phyloP scores from a whole-genome alignment of 2,329 filamentous ascomycete species.

The Knufia fluminis region DNA sequence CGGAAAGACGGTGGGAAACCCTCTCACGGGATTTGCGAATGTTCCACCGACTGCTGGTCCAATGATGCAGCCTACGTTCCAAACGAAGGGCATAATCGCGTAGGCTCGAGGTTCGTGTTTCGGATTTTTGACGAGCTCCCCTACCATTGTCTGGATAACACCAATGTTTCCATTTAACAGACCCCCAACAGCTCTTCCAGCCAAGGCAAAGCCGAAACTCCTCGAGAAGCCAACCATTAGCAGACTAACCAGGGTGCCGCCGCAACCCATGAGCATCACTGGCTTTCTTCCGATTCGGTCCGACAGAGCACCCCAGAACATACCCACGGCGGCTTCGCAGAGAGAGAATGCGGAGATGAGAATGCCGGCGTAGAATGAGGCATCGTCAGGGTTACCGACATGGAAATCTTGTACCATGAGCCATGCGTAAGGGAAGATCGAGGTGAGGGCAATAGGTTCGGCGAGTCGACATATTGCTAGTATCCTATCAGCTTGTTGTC shows the following conservation, averaged over 20 bases:
- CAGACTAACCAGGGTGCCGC: conserved; percentile 74
- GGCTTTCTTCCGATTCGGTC: conserved; percentile 79
- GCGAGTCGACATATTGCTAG: conserved; percentile 83
- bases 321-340: conserved; percentile 71
- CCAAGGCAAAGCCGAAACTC: conserved; percentile 74
- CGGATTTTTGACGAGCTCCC: conserved; percentile 64
- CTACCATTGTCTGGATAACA: conserved; percentile 84
- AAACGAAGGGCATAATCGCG: conserved; percentile 88
- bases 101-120: conserved; percentile 84
- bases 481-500: not conserved
- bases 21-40: conserved; percentile 67
- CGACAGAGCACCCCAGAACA: conserved; percentile 79
- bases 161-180: conserved; percentile 92
- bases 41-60: conserved; percentile 81
- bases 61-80: conserved; percentile 81
- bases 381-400: conserved; percentile 62
- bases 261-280: conserved; percentile 68
- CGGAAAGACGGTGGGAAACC: conserved; percentile 64
- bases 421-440: conserved; percentile 89
- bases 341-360: conserved; percentile 80
- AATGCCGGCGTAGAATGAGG: conserved; percentile 78
- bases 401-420: conserved; percentile 68
- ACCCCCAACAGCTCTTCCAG: conserved; percentile 67
- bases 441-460: conserved; percentile 85
- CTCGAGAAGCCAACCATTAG: conserved; percentile 71